These are phyloP conservation scores for Kazachstania taianensis DNA, from an alignment of 805 yeast genomes.

Conservation along the genomic window DNA sequence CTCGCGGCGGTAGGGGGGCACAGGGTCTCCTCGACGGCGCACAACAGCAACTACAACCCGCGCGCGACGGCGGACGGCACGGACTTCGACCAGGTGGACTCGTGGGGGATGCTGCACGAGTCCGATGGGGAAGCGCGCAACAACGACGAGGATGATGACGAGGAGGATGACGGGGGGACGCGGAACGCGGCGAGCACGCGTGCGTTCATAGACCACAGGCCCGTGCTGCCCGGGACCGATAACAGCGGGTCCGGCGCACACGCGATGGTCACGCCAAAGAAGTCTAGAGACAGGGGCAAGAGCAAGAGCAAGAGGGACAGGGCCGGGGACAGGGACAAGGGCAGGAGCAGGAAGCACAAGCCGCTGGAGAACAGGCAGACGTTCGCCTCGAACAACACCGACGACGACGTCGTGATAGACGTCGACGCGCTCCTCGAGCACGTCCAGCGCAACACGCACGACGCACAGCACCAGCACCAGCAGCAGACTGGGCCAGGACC, in stretches of 20 bases:
- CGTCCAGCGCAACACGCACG: constrained; percentile 13
- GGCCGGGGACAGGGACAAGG: neutral
- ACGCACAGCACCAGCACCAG: too few relatives aligned
- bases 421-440: constrained; percentile 28
- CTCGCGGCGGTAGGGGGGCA: neutral
- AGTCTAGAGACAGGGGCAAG: neutral
- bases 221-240: constrained; percentile 2
- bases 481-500: constrained; percentile 2
- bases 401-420: constrained; percentile 26
- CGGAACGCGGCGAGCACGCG: neutral
- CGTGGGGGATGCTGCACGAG: constrained; percentile 28
- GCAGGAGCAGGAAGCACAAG: neutral
- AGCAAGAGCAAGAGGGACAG: neutral
- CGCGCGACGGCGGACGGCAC: constrained; percentile 7
- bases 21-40: constrained; percentile 3
- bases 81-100: constrained; percentile 27
- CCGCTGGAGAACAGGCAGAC: too few relatives aligned
- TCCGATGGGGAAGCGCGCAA: constrained; percentile 10
- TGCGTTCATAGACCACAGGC: constrained; percentile 23
- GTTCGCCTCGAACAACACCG: neutral
- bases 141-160: neutral
- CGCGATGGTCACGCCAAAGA: neutral
- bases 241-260: constrained; percentile 4
- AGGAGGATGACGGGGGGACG: constrained; percentile 5
- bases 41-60: neutral